Evolutionary conservation across 257 asterid species (phyloP).

Genomic region (Fraxinus quadrangulata): DNA sequence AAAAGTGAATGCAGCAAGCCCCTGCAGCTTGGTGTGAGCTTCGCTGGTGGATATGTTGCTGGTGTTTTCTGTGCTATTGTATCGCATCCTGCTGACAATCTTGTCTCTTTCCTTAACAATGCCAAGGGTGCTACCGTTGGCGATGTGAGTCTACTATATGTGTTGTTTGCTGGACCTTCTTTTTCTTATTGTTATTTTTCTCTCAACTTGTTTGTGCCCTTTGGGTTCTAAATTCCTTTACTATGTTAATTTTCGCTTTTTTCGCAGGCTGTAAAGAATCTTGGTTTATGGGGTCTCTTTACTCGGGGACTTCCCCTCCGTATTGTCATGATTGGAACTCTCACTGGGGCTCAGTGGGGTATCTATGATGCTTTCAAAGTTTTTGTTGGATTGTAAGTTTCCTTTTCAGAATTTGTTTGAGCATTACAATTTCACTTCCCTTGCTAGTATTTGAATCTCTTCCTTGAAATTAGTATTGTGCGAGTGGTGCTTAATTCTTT

Average conservation of each 20-base stretch:
- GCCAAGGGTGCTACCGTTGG: slow-evolving; percentile 93
- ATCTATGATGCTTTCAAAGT: slow-evolving; percentile 95
- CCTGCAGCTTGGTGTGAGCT: slow-evolving; percentile 85
- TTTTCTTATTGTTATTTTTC: slow-evolving; percentile 1
- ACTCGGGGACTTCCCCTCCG: slow-evolving; percentile 94
- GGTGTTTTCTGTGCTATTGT: slow-evolving; percentile 85
- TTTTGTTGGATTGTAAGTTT: slow-evolving; percentile 83
- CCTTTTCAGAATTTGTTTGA: not conserved
- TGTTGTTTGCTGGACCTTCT: not conserved
- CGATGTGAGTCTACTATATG: slow-evolving; percentile 55
- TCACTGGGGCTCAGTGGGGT: slow-evolving; percentile 97
- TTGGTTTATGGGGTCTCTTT: slow-evolving; percentile 74
- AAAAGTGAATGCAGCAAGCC: slow-evolving; percentile 73
- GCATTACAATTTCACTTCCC: not conserved
- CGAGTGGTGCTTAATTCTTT: not conserved
- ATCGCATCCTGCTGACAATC: slow-evolving; percentile 92
- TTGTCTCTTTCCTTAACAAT: slow-evolving; percentile 88
- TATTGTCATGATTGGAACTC: slow-evolving; percentile 95
- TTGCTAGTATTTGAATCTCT: not conserved
- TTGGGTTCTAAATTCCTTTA: not conserved
- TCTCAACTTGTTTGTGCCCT: not conserved
- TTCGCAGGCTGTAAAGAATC: slow-evolving; percentile 72
- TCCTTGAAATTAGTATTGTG: too few relatives aligned
- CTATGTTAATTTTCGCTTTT: slow-evolving; percentile 3
- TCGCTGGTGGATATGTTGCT: slow-evolving; percentile 88